These are phyloP conservation scores for Ophiostoma tasmaniense DNA, from an alignment of 2,329 filamentous ascomycete species.

Conservation along the genomic window DNA sequence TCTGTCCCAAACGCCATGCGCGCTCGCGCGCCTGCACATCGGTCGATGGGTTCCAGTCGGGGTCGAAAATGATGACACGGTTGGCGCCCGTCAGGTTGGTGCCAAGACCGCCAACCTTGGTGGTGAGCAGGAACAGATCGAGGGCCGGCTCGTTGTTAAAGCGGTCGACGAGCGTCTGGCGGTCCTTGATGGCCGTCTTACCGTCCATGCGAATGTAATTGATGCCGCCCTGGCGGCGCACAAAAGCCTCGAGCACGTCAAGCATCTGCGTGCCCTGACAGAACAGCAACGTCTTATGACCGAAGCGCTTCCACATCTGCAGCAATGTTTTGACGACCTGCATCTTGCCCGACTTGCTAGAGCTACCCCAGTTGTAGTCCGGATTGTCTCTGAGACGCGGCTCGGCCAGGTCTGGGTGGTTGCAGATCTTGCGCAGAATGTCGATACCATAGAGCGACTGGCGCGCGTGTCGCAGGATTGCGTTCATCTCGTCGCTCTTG, in stretches of 20 bases:
- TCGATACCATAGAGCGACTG: conserved; percentile 87
- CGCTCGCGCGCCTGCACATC: conserved; percentile 91
- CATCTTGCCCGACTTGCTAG: conserved; percentile 85
- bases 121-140: conserved; percentile 87
- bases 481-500: conserved; percentile 73
- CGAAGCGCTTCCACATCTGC: conserved; percentile 78
- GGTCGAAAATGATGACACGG: conserved; percentile 95
- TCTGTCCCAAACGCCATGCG: conserved; percentile 92
- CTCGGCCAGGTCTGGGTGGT: conserved; percentile 83
- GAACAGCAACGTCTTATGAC: conserved; percentile 89
- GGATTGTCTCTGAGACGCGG: conserved; percentile 46
- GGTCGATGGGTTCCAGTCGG: conserved; percentile 97
- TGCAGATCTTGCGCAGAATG: conserved; percentile 90
- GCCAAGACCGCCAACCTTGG: conserved; percentile 87
- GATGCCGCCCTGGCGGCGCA: conserved; percentile 57
- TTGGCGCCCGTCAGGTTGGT: conserved; percentile 93
- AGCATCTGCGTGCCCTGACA: conserved; percentile 93
- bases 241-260: conserved; percentile 80
- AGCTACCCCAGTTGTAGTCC: conserved; percentile 68
- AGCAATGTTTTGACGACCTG: conserved; percentile 84
- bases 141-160: conserved; percentile 78
- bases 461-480: conserved; percentile 64
- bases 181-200: conserved; percentile 74
- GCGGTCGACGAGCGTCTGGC: conserved; percentile 83
- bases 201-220: conserved; percentile 90